Base-by-base conservation (phyloP, 805 yeast species). In the Nakazawaea molendinolei region DNA sequence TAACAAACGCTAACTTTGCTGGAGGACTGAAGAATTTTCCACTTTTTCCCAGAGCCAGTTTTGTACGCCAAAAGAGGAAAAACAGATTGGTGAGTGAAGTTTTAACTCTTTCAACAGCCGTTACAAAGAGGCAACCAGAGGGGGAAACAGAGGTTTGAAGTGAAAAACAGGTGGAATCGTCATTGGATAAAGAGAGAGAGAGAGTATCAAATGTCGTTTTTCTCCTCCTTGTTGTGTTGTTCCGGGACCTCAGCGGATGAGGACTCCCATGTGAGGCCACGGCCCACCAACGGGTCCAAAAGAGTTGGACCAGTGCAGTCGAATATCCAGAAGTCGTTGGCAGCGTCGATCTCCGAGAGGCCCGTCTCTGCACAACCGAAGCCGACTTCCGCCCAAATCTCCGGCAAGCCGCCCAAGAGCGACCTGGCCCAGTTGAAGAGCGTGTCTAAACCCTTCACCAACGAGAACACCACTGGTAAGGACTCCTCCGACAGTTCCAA, bases 401-500 rank as follows among this genome's bases (percentile, higher is more conserved):
- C n/a, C 23, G 14, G 5, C 33, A n/a, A 28, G 8, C 21, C 27
- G 12, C 14, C 14, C 30, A 23, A 33, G 9, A 28, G 20, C 29
- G 20, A 18, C n/a, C 22, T 21, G 12, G 22, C 6, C 30, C 5
- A n/a, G n/a, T n/a, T n/a, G n/a, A n/a, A n/a, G n/a, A n/a, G n/a
- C n/a, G n/a, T n/a, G 17, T 8, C 19, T 7, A 23, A 38, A 41
- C 25, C 28, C 48, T 17, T 36, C 46, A 6, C 46, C 48, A 19
- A 50, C 47, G 60, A 58, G 33, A 48, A 49, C 17, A 52, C 62
- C 6, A 57, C 56, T 28, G 43, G 40, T 10, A 59, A 59, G 31
- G 60, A 58, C 31, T 52, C 57, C 8, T 51, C 63, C 3, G 61
- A 58, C 37, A 52, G 59, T 32, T 57, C 62, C 8, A 57, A 56